A percentile compares a stretch with the other conserved stretches of the same genome.
Evolutionary conservation across 202 grass and related monocot genomes (phyloP).

Genomic region (Zizania palustris): DNA sequence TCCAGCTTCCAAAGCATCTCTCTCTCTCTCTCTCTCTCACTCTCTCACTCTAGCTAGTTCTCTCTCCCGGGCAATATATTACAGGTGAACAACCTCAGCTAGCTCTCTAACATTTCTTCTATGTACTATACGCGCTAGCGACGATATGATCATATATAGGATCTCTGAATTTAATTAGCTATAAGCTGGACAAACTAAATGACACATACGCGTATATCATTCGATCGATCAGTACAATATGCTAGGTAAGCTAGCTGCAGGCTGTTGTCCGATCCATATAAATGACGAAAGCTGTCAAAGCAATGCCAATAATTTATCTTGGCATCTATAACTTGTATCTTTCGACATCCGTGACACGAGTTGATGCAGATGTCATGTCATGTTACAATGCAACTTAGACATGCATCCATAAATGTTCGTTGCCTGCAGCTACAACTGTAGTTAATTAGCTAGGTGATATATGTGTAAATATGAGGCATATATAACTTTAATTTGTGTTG

Average conservation of each 20-base stretch:
- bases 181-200: too few species aligned
- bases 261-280: conserved; percentile 32
- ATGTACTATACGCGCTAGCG: neutral
- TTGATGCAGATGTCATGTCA: conserved; percentile 45
- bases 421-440: too few species aligned
- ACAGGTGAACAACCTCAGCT: conserved; percentile 52
- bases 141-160: conserved; percentile 36
- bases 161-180: conserved; percentile 38
- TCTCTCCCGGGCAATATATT: conserved; percentile 34
- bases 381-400: conserved; percentile 22
- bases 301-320: conserved; percentile 41
- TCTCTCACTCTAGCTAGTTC: conserved; percentile 35
- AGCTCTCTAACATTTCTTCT: neutral
- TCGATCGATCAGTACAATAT: neutral
- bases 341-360: conserved; percentile 28
- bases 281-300: conserved; percentile 45
- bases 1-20: conserved; percentile 45
- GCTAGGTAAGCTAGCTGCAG: neutral
- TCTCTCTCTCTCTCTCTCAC: conserved; percentile 42
- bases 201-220: too few species aligned
- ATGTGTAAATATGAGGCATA: too few species aligned
- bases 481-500: too few species aligned
- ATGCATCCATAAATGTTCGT: conserved; percentile 13
- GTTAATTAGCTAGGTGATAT: too few species aligned
- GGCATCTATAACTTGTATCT: conserved; percentile 39